phyloP scores from a whole-genome alignment of 164 flowering plant species.

The Berberis vulgaris region DNA sequence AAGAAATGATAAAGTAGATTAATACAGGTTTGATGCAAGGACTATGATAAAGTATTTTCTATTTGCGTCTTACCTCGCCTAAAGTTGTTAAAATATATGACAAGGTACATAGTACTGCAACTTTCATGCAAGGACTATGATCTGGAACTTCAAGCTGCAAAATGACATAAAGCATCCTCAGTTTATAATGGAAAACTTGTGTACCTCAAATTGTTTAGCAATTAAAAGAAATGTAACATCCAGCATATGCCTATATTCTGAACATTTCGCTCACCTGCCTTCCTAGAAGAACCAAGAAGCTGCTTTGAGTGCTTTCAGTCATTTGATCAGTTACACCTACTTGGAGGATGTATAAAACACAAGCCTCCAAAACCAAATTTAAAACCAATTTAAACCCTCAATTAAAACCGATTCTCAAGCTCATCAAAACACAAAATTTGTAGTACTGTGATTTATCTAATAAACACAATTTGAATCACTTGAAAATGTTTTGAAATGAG shows the following conservation, averaged over 20 bases:
- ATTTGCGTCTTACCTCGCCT: constrained; percentile 63
- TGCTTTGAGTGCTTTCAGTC: constrained; percentile 88
- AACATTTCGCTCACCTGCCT: constrained; percentile 47
- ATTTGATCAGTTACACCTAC: constrained; percentile 92
- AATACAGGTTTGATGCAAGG: too few species aligned
- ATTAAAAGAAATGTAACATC: too few species aligned
- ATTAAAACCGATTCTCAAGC: too few species aligned
- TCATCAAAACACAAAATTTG: too few species aligned
- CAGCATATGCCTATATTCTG: background rate
- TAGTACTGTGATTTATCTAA: too few species aligned
- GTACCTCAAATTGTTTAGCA: background rate
- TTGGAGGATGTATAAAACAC: constrained; percentile 81
- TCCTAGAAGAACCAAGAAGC: constrained; percentile 67
- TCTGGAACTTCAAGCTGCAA: constrained; percentile 71
- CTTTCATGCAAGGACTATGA: constrained; percentile 57
- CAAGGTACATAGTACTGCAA: constrained; percentile 66
- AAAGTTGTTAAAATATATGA: constrained; percentile 68
- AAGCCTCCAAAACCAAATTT: constrained; percentile 50
- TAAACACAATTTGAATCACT: too few species aligned
- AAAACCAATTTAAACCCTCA: background rate
- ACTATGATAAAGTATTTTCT: background rate
- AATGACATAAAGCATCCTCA: constrained; percentile 4
- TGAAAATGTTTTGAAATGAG: too few species aligned
- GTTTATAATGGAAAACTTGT: background rate
- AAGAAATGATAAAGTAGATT: too few species aligned